Conservation (phyloP, 78 protist species). For the Dictyostelium capitatum region DNA sequence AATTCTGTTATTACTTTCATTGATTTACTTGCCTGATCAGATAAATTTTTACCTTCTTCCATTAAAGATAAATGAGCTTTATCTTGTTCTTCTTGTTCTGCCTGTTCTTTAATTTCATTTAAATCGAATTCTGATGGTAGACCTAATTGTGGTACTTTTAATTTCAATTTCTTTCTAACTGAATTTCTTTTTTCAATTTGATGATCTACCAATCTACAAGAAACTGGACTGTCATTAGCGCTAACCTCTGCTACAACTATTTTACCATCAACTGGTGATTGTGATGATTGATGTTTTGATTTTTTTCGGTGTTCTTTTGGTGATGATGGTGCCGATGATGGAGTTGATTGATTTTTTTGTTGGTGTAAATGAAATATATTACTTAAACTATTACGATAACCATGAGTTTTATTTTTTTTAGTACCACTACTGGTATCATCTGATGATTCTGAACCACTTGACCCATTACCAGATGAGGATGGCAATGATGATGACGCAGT, state of each 20-base stretch:
- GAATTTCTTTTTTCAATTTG: slow-evolving; percentile 11
- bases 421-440: slow-evolving; percentile 1
- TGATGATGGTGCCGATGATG: background rate
- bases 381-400: too few relatives aligned
- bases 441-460: background rate
- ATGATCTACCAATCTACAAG: background rate
- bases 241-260: background rate
- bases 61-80: background rate
- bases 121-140: background rate
- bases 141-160: background rate
- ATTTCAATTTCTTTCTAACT: background rate
- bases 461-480: background rate
- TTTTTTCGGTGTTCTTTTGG: background rate
- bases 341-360: too few relatives aligned
- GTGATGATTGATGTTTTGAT: too few relatives aligned
- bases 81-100: background rate
- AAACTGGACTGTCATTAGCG: background rate
- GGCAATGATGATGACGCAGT: background rate
- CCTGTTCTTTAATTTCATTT: background rate
- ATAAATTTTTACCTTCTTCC: slow-evolving; percentile 20
- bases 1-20: slow-evolving; percentile 52
- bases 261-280: background rate
- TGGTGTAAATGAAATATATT: too few relatives aligned
- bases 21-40: slow-evolving; percentile 23
- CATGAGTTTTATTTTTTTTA: too few relatives aligned